These are phyloP conservation scores for Chrysanthemum makinoi DNA, from an alignment of 129 eudicot genomes.

Conservation along the genomic window DNA sequence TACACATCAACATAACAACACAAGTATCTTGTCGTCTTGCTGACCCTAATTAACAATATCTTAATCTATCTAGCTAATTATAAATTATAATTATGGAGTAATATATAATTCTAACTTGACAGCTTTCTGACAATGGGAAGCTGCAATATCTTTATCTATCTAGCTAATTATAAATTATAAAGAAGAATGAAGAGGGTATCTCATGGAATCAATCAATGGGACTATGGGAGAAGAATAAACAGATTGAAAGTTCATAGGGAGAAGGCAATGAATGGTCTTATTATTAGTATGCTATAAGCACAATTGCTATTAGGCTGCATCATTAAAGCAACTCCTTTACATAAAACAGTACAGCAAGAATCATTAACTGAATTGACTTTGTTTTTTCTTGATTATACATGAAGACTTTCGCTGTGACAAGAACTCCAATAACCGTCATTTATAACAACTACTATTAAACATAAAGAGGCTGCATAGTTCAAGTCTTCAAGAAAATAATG, in stretches of 20 bases:
- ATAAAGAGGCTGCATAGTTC: background rate
- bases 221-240: background rate
- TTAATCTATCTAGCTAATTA: background rate
- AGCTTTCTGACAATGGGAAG: background rate
- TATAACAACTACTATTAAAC: background rate
- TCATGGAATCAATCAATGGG: background rate
- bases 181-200: background rate
- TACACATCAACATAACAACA: background rate
- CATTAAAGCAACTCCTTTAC: background rate
- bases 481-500: background rate
- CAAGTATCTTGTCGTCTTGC: background rate
- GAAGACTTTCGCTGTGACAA: too few relatives aligned
- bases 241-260: background rate
- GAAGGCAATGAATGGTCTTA: background rate
- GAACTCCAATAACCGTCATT: background rate
- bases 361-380: conserved; percentile 8
- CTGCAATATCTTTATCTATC: background rate
- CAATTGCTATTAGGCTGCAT: background rate
- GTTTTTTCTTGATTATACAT: background rate
- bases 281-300: background rate
- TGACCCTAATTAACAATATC: background rate
- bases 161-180: background rate
- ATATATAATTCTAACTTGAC: too few relatives aligned
- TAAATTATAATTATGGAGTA: background rate
- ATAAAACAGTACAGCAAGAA: background rate